Conservation (phyloP, 2,329 filamentous ascomycete species). For the Conoideocrella luteorostrata region DNA sequence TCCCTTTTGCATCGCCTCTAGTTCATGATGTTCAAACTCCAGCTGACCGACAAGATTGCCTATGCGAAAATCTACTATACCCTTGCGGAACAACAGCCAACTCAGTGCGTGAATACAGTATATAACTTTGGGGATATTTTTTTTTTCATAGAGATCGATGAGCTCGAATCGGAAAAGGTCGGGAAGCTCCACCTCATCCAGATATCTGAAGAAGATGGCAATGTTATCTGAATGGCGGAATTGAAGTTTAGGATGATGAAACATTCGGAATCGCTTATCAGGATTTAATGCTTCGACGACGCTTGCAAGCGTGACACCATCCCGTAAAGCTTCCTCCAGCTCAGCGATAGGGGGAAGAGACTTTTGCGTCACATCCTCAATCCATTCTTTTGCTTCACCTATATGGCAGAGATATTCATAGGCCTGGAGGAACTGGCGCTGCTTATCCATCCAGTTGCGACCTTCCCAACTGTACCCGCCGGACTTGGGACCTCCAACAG, state of each 20-base stretch:
- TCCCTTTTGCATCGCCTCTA: slow-evolving; percentile 94
- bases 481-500: slow-evolving; percentile 38
- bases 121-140: slow-evolving; percentile 98
- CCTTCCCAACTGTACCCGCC: slow-evolving; percentile 67
- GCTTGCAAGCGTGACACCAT: slow-evolving; percentile 92
- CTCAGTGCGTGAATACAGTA: slow-evolving; percentile 97
- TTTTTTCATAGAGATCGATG: slow-evolving; percentile 98
- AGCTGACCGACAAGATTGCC: slow-evolving; percentile 94
- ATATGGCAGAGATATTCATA: slow-evolving; percentile 99
- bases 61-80: slow-evolving; percentile 91
- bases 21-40: slow-evolving; percentile 94
- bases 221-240: slow-evolving; percentile 98
- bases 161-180: slow-evolving; percentile 96
- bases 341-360: slow-evolving; percentile 88
- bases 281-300: slow-evolving; percentile 86
- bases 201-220: slow-evolving; percentile 87
- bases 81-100: slow-evolving; percentile 93
- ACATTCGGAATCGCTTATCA: slow-evolving; percentile 70
- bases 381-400: slow-evolving; percentile 98
- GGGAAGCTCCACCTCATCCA: slow-evolving; percentile 85
- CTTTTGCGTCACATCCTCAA: slow-evolving; percentile 81
- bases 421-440: slow-evolving; percentile 89
- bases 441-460: slow-evolving; percentile 98
- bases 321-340: slow-evolving; percentile 82
- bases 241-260: slow-evolving; percentile 77